These are phyloP conservation scores for Suhomyces guaymorum DNA, from an alignment of 1,139 yeast species.

Conservation along the genomic window DNA sequence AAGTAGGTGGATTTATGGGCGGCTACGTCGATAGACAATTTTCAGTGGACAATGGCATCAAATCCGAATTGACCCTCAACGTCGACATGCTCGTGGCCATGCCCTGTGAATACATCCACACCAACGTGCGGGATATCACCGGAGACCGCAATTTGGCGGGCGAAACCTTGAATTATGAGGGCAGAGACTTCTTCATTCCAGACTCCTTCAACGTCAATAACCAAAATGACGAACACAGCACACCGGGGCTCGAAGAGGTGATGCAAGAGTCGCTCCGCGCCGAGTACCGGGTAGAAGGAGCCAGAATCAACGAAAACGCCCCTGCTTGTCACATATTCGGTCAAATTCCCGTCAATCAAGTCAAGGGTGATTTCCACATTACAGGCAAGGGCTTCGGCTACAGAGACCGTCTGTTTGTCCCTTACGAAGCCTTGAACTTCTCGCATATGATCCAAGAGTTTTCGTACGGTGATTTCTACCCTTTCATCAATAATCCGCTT, in stretches of 20 bases:
- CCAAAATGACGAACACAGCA: conserved; percentile 48
- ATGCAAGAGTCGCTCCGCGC: conserved; percentile 66
- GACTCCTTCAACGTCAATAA: conserved; percentile 42
- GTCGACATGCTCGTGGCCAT: conserved; percentile 78
- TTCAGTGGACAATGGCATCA: conserved; percentile 64
- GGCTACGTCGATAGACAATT: conserved; percentile 82
- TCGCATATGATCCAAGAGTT: conserved; percentile 84
- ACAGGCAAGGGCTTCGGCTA: conserved; percentile 75
- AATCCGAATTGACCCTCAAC: conserved; percentile 65
- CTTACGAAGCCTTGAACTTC: conserved; percentile 61
- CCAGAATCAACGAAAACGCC: conserved; percentile 47
- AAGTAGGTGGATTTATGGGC: conserved; percentile 80
- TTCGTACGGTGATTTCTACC: conserved; percentile 89
- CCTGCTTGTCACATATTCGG: conserved; percentile 93
- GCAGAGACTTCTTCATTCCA: conserved; percentile 58
- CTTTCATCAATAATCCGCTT: conserved; percentile 81
- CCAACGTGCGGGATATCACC: conserved; percentile 77
- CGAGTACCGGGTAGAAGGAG: conserved; percentile 51
- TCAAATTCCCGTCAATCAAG: conserved; percentile 80
- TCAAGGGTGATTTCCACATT: conserved; percentile 81
- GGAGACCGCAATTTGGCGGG: conserved; percentile 77
- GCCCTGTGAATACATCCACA: conserved; percentile 77
- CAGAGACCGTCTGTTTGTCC: conserved; percentile 41
- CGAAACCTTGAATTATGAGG: conserved; percentile 70
- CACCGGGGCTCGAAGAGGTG: conserved; percentile 68